A percentile compares a stretch with the other conserved stretches of the same genome.
These are phyloP conservation scores for Paramecium sexaurelia DNA, from an alignment of 73 alveolate species.

Conservation along the genomic window DNA sequence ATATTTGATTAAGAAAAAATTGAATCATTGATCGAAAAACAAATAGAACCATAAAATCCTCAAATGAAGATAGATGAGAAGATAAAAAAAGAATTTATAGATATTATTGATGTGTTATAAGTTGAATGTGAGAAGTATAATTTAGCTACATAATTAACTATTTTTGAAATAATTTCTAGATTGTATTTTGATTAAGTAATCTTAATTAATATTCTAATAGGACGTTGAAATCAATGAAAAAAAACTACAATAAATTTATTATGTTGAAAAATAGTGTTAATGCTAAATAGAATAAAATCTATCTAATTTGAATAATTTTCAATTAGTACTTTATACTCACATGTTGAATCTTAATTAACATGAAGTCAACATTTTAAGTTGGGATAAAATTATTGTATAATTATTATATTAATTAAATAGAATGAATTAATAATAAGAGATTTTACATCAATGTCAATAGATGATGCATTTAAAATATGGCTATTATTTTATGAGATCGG, in stretches of 20 bases:
- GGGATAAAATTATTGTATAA: neutral
- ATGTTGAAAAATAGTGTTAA: neutral
- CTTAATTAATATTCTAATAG: neutral
- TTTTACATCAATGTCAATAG: neutral
- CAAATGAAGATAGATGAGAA: neutral
- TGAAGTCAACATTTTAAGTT: neutral
- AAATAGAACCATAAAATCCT: neutral
- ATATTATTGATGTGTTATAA: neutral
- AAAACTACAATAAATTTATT: neutral
- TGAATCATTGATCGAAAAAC: neutral
- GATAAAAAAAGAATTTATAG: neutral
- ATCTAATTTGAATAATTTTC: neutral
- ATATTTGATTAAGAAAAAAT: neutral
- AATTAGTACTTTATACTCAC: neutral
- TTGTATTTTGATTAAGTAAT: neutral
- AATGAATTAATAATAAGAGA: constrained; percentile 2
- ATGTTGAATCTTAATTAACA: neutral
- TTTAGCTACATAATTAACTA: neutral
- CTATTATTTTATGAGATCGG: constrained; percentile 6
- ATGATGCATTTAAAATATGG: constrained; percentile 20
- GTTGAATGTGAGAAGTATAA: neutral
- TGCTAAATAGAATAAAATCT: neutral
- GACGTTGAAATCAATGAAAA: constrained; percentile 6
- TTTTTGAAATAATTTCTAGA: neutral
- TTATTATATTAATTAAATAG: neutral